These are phyloP conservation scores for Nitzschia palea DNA, from an alignment of 108 stramenopile genomes.

Conservation along the genomic window DNA sequence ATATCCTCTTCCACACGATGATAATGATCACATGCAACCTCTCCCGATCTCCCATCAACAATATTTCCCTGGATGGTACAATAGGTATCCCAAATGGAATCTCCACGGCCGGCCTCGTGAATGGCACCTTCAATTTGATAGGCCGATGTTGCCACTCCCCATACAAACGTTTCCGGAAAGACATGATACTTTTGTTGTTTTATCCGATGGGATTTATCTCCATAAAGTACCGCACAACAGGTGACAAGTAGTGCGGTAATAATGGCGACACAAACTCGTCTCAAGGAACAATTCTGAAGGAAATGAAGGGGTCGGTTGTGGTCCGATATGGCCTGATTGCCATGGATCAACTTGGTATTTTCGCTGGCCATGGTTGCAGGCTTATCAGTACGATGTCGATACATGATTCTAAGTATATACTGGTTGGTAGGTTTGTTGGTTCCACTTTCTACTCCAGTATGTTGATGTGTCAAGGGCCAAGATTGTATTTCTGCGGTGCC, in stretches of 20 bases:
- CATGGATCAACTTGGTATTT: neutral
- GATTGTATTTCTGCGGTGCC: too few relatives aligned
- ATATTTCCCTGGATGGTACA: constrained; percentile 44
- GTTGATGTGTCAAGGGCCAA: too few relatives aligned
- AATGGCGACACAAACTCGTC: neutral
- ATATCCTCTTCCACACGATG: constrained; percentile 85
- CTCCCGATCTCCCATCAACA: constrained; percentile 71
- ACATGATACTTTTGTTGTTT: constrained; percentile 3
- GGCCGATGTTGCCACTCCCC: constrained; percentile 89
- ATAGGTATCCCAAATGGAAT: constrained; percentile 93
- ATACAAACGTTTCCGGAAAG: constrained; percentile 62
- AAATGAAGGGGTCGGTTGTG: too few relatives aligned
- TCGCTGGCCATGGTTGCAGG: neutral
- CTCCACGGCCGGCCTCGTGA: constrained; percentile 75
- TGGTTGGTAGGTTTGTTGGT: too few relatives aligned
- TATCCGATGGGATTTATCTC: neutral
- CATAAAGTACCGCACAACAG: neutral
- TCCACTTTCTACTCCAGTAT: too few relatives aligned
- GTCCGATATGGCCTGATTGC: neutral
- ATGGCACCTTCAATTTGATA: constrained; percentile 92
- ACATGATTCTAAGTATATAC: too few relatives aligned
- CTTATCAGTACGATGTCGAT: neutral
- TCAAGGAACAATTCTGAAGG: neutral
- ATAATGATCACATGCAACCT: constrained; percentile 90
- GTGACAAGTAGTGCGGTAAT: neutral